Evolutionary conservation across 164 flowering plant genomes (phyloP), one percentile per base, ranked within the genome.

Genomic region (Saururus chinensis): DNA sequence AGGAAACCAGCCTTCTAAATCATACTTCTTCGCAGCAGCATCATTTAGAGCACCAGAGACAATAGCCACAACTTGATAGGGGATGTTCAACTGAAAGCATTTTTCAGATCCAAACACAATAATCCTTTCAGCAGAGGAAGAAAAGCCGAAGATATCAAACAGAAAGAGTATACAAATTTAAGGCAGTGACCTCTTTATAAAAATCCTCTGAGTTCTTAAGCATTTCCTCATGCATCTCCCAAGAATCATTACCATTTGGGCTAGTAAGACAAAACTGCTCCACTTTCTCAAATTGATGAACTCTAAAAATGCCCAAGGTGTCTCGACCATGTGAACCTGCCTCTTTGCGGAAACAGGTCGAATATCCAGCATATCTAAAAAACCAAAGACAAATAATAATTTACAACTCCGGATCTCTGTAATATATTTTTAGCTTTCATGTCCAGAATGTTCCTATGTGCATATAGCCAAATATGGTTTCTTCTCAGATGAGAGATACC

Each of bases 251-350:
- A 45, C 66, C 86, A 68, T 81, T 82, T 60, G 98, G 98, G 71
- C 84, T 80, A 59, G 97, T 93, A 9, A 93, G 53, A 67, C 97
- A 93, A 67, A 88, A 93, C 62, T 93, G 98, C 71, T 93, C 98
- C 61, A 88, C 86, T 68, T 93, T 93, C 75, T 93, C 98, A 77
- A 93, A 93, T 67, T 93, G 98, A 77, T 93, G 97, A 64, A 88
- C 95, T 37, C 97, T 78, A 75, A 90, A 93, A 57, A 93, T 93
- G 57, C 98, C 98, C 56, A 90, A 70, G 48, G 98, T 93, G 68
- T 93, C 98, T 20, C 97, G 82, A 25, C 98, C 98, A 67, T 93
- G 99, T 21, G 97, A 82, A 70, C 99, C 99, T 59, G 99, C 99
- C 76, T 93, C 99, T 74, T 90, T 93, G 7, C 98, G 87, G 77